Conservation (phyloP, 208 protist genomes). For the Perkinsela sp. region DNA sequence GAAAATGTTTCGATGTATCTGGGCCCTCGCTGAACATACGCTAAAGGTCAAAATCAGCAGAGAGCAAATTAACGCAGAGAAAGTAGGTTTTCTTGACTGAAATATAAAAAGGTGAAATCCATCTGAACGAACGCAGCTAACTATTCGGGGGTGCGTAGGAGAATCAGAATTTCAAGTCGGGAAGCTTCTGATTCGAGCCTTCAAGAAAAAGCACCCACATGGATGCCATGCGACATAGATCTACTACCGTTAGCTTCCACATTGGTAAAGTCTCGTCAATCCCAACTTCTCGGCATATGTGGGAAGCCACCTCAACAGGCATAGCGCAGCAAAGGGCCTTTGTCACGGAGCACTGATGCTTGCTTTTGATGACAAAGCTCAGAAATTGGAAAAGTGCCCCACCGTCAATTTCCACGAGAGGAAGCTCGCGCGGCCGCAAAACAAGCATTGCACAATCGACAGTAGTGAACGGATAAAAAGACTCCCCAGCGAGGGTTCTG, state of each 20-base stretch:
- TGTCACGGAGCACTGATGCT: slow-evolving; percentile 18
- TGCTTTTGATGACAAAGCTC: slow-evolving; percentile 25
- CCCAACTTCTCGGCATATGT: slow-evolving; percentile 41
- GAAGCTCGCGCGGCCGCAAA: slow-evolving; percentile 22
- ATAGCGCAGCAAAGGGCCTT: slow-evolving; percentile 24
- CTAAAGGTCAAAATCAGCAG: no score
- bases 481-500: slow-evolving; percentile 38
- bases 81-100: no score
- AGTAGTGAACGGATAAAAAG: slow-evolving; percentile 49
- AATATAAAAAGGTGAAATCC: no score
- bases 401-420: slow-evolving; percentile 19
- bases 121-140: no score
- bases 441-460: slow-evolving; percentile 39
- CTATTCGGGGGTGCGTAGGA: no score
- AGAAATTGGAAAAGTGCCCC: slow-evolving; percentile 38
- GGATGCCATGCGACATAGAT: not conserved
- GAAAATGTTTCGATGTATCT: no score
- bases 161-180: no score
- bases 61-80: no score
- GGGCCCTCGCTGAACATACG: no score
- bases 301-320: slow-evolving; percentile 34
- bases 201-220: slow-evolving; percentile 1
- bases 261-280: slow-evolving; percentile 29
- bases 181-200: slow-evolving; percentile 1
- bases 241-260: not conserved